Evolutionary conservation across 495 filamentous ascomycete genomes (phyloP).

Genomic region (Bathelium albidoporum): DNA sequence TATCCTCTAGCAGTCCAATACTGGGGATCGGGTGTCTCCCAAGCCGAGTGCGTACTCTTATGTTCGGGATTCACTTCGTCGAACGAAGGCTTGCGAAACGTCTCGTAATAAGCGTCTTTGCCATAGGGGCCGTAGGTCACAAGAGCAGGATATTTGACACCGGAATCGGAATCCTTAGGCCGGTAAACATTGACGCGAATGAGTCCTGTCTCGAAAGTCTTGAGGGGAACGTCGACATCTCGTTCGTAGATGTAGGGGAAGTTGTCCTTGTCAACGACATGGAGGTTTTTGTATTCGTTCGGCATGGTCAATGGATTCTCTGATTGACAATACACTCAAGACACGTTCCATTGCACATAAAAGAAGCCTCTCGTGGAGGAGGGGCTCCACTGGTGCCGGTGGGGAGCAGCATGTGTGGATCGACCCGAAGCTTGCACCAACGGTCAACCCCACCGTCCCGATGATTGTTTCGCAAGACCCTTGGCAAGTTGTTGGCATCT

Average conservation of each 20-base stretch:
- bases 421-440: neutral
- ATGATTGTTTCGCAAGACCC: neutral
- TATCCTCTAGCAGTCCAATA: conserved; percentile 56
- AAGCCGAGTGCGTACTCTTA: conserved; percentile 38
- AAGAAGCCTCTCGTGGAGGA: neutral
- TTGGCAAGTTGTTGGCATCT: too few relatives aligned
- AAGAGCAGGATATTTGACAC: conserved; percentile 36
- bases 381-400: neutral
- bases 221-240: conserved; percentile 28
- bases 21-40: conserved; percentile 54
- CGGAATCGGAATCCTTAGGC: conserved; percentile 18
- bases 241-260: conserved; percentile 33
- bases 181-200: conserved; percentile 27
- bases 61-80: conserved; percentile 41
- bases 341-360: neutral
- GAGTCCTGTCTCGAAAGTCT: conserved; percentile 14
- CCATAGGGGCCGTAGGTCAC: conserved; percentile 56
- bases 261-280: conserved; percentile 31
- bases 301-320: conserved; percentile 7
- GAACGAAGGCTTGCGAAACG: conserved; percentile 39
- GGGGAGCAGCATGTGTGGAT: neutral
- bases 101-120: conserved; percentile 47
- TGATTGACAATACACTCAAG: neutral
- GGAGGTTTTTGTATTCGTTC: conserved; percentile 12
- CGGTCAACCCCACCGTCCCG: neutral